Conservation (phyloP, 139 green algal genomes). For the Chlamydomonas incerta region DNA sequence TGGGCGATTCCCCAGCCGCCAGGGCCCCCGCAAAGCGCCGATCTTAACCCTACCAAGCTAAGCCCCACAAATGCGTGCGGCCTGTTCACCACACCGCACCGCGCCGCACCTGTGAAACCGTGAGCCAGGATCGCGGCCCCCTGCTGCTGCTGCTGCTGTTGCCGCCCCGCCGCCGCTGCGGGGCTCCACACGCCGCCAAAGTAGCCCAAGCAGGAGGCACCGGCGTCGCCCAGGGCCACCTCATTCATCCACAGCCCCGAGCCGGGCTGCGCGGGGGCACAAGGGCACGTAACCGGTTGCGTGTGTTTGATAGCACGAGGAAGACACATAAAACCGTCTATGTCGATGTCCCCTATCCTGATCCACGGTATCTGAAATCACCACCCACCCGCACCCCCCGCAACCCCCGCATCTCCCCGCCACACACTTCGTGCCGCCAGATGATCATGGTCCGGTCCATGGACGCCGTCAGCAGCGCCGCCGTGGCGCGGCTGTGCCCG, state of each 20-base stretch:
- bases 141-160: no score
- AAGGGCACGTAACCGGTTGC: neutral
- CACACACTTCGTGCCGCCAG: slow-evolving; percentile 79
- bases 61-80: no score
- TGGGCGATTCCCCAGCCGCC: no score
- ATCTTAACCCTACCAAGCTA: no score
- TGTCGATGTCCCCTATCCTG: no score
- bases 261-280: slow-evolving; percentile 10
- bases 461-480: slow-evolving; percentile 85
- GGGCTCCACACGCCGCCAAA: slow-evolving; percentile 77
- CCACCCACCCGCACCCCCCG: neutral
- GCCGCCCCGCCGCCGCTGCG: no score
- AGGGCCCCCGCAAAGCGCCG: no score
- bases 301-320: no score
- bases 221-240: slow-evolving; percentile 89
- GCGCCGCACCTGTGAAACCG: slow-evolving; percentile 88
- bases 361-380: no score
- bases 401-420: neutral
- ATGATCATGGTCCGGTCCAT: slow-evolving; percentile 98
- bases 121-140: slow-evolving; percentile 83
- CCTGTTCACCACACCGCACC: no score
- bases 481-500: neutral
- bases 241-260: slow-evolving; percentile 89
- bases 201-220: slow-evolving; percentile 79
- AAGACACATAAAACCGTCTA: no score